Percentiles rank a stretch among this genome's conserved stretches.
Conservation (phyloP, 805 yeast genomes). For the Lipomyces sp. region DNA sequence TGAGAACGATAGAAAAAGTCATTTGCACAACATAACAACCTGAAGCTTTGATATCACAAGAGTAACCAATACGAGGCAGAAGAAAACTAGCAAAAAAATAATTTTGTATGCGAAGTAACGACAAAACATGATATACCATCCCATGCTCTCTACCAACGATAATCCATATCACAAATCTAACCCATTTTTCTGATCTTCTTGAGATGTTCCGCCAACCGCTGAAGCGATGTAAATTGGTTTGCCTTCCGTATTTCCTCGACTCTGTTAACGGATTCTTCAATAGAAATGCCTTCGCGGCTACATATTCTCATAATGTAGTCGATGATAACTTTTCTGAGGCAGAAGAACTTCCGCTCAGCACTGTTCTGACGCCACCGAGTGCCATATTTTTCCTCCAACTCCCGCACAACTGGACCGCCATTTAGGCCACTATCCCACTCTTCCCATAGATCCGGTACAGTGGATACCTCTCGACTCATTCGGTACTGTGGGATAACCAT, state of each 20-base stretch:
- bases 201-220: constrained; percentile 32
- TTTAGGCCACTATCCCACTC: constrained; percentile 35
- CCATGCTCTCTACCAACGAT: not conserved
- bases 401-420: constrained; percentile 33
- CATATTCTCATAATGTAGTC: constrained; percentile 24
- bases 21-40: not conserved
- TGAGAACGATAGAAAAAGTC: no score
- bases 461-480: constrained; percentile 27
- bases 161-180: not conserved
- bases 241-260: constrained; percentile 30
- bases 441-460: constrained; percentile 34
- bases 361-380: constrained; percentile 32
- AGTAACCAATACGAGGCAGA: not conserved
- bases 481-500: constrained; percentile 28
- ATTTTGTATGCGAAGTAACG: not conserved
- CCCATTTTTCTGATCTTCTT: constrained; percentile 16
- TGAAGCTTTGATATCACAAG: not conserved
- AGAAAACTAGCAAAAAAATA: not conserved
- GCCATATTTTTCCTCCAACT: constrained; percentile 31
- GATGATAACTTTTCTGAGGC: constrained; percentile 32
- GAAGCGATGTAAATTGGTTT: constrained; percentile 29
- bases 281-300: constrained; percentile 20
- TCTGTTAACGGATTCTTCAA: constrained; percentile 28
- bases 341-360: constrained; percentile 36
- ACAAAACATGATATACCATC: not conserved